A percentile compares a stretch with the other conserved stretches of the same genome.
These are phyloP conservation scores for Microbotryum scabiosae DNA, from an alignment of 1,284 basidiomycete genomes.

Conservation along the genomic window DNA sequence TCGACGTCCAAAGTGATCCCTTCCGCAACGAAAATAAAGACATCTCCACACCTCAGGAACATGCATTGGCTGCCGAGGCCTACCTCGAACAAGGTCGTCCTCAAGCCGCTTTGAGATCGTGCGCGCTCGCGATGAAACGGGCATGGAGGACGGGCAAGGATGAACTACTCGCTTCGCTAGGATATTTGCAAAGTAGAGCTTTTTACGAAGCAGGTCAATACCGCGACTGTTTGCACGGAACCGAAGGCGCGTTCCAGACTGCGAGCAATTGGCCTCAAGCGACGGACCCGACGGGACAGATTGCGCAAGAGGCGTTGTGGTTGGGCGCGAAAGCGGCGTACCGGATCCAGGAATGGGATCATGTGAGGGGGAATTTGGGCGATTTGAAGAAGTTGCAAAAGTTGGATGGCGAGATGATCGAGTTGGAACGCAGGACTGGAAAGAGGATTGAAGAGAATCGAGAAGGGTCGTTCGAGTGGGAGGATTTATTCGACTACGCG, in stretches of 20 bases:
- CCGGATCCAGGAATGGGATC: neutral
- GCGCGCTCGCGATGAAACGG: neutral
- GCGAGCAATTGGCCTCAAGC: too few species aligned
- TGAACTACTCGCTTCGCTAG: too few species aligned
- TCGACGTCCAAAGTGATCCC: neutral
- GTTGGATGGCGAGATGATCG: neutral
- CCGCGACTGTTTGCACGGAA: too few species aligned
- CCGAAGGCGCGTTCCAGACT: too few species aligned
- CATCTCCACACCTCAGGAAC: neutral
- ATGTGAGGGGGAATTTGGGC: neutral
- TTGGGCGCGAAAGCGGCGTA: slow-evolving; percentile 10
- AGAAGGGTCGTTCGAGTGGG: slow-evolving; percentile 3
- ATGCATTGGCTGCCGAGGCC: slow-evolving; percentile 7
- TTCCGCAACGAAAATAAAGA: slow-evolving; percentile 4
- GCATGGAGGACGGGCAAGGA: too few species aligned
- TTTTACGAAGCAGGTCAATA: too few species aligned
- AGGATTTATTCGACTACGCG: neutral
- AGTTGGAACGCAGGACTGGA: neutral
- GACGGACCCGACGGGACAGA: too few species aligned
- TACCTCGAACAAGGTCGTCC: slow-evolving; percentile 7
- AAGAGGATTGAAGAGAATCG: neutral
- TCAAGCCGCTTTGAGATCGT: neutral
- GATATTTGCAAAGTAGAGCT: too few species aligned
- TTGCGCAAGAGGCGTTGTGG: slow-evolving; percentile 4
- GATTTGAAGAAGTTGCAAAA: neutral